A percentile compares a stretch with the other conserved stretches of the same genome.
These are phyloP conservation scores for Citrus unshiu DNA, from an alignment of 345 rosid species.

Conservation along the genomic window DNA sequence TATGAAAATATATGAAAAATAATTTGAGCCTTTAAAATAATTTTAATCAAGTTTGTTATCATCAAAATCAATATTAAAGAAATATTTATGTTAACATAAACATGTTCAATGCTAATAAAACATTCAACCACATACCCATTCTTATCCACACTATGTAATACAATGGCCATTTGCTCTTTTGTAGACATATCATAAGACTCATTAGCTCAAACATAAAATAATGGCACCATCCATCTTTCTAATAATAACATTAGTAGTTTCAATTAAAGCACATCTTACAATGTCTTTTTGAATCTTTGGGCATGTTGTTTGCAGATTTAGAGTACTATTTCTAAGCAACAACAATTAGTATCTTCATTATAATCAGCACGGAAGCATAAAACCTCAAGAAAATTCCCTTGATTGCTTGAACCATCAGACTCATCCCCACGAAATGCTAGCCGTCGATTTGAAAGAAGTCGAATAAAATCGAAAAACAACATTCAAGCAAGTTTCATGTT, in stretches of 20 bases:
- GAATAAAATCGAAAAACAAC: background rate
- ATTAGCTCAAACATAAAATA: background rate
- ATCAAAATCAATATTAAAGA: no score
- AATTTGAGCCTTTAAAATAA: no score
- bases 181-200: background rate
- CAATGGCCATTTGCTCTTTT: background rate
- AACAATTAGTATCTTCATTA: no score
- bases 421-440: background rate
- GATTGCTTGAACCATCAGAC: background rate
- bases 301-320: background rate
- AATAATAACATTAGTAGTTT: background rate
- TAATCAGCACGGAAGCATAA: background rate
- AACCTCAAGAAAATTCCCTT: background rate
- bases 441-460: no score
- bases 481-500: background rate
- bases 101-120: background rate
- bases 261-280: background rate
- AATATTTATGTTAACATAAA: background rate
- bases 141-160: background rate
- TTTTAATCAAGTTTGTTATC: no score
- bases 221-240: background rate
- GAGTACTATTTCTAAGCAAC: no score
- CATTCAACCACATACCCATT: background rate
- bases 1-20: no score
- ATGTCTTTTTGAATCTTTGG: background rate